Conservation (phyloP, 768 basidiomycete species). For the Russula lepida region DNA sequence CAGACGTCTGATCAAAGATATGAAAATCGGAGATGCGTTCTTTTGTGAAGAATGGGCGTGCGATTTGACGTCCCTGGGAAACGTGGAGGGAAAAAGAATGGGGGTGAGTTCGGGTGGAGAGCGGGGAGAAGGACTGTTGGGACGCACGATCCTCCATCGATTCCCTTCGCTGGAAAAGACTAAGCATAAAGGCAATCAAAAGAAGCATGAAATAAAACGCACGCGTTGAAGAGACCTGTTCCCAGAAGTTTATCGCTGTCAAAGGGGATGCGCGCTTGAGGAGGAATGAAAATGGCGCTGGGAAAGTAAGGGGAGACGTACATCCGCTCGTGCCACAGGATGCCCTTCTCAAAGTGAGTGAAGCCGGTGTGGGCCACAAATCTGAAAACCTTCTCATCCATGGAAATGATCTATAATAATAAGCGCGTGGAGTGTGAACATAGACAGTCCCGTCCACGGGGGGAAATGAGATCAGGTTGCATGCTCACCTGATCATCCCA, state of each 20-base stretch:
- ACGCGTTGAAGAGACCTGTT: constrained; percentile 49
- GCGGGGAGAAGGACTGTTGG: not conserved
- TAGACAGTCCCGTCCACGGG: not conserved
- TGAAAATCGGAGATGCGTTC: constrained; percentile 32
- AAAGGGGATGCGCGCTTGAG: not conserved
- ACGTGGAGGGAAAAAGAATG: constrained; percentile 17
- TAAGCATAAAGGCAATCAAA: constrained; percentile 15
- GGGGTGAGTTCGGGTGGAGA: not conserved
- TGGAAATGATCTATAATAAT: constrained; percentile 16
- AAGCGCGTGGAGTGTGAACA: not conserved
- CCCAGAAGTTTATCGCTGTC: constrained; percentile 32
- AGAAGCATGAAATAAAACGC: constrained; percentile 27
- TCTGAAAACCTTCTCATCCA: constrained; percentile 17
- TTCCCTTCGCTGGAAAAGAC: constrained; percentile 12
- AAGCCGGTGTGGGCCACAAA: constrained; percentile 19
- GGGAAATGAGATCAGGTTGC: not conserved
- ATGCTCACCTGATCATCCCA: constrained; percentile 27
- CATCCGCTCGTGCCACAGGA: constrained; percentile 20
- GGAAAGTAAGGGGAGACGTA: not conserved
- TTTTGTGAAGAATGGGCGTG: constrained; percentile 32
- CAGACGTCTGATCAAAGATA: constrained; percentile 28
- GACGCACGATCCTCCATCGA: constrained; percentile 17
- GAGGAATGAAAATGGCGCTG: not conserved
- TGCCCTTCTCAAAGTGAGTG: constrained; percentile 20
- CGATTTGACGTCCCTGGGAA: constrained; percentile 27